Evolutionary conservation across 768 basidiomycete species (phyloP).

Genomic region (Pholiota molesta): DNA sequence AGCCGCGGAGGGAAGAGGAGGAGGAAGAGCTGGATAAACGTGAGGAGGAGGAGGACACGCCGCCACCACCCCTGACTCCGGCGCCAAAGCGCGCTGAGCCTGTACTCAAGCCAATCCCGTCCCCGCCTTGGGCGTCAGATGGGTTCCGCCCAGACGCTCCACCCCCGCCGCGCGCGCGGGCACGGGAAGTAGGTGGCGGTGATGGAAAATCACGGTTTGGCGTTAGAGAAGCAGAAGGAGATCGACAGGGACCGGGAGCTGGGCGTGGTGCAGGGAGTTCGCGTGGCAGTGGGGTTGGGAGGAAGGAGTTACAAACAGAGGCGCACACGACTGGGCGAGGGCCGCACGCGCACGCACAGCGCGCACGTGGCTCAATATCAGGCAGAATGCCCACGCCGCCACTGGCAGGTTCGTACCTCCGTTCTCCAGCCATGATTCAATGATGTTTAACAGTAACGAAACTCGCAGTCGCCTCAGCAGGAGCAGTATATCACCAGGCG

Average conservation of each 20-base stretch:
- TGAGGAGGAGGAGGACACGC: not conserved
- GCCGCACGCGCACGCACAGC: no score
- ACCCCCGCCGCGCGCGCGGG: not conserved
- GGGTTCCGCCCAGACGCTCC: slow-evolving; percentile 2
- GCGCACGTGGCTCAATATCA: no score
- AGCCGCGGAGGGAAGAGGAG: not conserved
- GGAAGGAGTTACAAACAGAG: not conserved
- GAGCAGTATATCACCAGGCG: no score
- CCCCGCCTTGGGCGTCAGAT: slow-evolving; percentile 22
- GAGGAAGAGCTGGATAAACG: not conserved
- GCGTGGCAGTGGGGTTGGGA: not conserved
- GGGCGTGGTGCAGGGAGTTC: not conserved
- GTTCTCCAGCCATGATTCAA: no score
- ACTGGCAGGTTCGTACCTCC: no score
- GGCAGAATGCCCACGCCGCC: no score
- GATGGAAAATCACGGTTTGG: not conserved
- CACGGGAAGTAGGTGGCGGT: not conserved
- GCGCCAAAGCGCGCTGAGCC: not conserved
- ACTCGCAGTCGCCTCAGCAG: no score
- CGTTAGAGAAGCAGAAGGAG: not conserved
- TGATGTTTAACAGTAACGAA: no score
- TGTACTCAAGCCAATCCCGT: slow-evolving; percentile 19
- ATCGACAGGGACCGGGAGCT: not conserved
- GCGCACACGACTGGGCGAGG: no score
- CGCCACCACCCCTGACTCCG: not conserved